These are phyloP conservation scores for Candida maltosa DNA, from an alignment of 805 yeast species.

Conservation along the genomic window DNA sequence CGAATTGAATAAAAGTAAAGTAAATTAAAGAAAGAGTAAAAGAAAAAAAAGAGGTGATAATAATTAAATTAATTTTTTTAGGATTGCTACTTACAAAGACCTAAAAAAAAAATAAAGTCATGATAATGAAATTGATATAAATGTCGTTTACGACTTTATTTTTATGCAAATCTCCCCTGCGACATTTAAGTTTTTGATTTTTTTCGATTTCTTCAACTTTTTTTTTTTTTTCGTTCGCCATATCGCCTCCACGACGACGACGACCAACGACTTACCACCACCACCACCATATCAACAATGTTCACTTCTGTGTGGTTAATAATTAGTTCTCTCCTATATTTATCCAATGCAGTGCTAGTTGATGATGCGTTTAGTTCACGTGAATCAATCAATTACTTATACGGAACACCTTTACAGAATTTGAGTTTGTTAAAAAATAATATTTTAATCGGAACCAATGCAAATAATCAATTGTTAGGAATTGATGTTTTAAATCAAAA, in stretches of 20 bases:
- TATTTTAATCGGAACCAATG: constrained; percentile 4
- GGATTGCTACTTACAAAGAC: too few species aligned
- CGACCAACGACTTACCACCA: neutral
- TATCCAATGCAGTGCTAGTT: constrained; percentile 5
- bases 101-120: too few species aligned
- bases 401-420: constrained; percentile 4
- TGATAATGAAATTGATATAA: too few species aligned
- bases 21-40: neutral
- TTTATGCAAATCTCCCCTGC: too few species aligned
- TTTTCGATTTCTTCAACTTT: neutral
- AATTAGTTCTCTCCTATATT: neutral
- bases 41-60: neutral
- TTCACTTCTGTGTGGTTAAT: constrained; percentile 2
- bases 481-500: constrained; percentile 6
- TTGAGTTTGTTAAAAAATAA: constrained; percentile 3
- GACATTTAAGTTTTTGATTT: too few species aligned
- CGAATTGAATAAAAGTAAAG: neutral
- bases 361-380: constrained; percentile 9
- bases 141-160: too few species aligned
- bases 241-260: neutral
- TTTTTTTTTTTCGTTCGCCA: neutral
- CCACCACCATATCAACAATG: too few species aligned
- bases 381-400: constrained; percentile 9
- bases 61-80: too few species aligned
- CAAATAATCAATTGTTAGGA: constrained; percentile 8